Evolutionary conservation across 441 rosid genomes (phyloP).

Genomic region (Adansonia madagascariensis): DNA sequence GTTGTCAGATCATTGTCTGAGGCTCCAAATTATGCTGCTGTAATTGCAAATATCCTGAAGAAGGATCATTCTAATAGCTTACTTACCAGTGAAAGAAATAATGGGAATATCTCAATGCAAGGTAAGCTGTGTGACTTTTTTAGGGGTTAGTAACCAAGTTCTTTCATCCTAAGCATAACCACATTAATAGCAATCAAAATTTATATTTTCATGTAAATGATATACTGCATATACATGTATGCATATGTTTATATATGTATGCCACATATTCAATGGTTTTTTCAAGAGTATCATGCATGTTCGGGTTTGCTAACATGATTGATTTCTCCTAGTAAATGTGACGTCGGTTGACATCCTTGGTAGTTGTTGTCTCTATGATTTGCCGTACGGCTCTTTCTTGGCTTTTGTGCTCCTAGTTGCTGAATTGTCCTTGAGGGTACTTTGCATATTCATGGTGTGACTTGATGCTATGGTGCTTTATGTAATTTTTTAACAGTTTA

Average conservation of each 20-base stretch:
- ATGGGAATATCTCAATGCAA: slow-evolving; percentile 75
- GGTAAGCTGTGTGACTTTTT: slow-evolving; percentile 44
- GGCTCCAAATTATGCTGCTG: slow-evolving; percentile 88
- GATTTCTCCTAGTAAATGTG: neutral
- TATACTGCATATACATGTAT: slow-evolving; percentile 5
- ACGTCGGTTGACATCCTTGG: neutral
- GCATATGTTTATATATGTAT: neutral
- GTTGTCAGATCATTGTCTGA: slow-evolving; percentile 96
- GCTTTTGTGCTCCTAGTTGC: neutral
- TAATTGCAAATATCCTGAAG: slow-evolving; percentile 73
- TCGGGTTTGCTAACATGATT: neutral
- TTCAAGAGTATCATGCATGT: neutral
- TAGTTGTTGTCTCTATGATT: neutral
- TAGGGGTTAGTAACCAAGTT: neutral
- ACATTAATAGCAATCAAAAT: neutral
- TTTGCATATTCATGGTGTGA: neutral
- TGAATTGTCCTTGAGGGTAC: slow-evolving; percentile 1
- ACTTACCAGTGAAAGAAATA: slow-evolving; percentile 36
- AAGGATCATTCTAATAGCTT: slow-evolving; percentile 41
- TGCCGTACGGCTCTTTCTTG: neutral
- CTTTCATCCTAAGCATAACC: slow-evolving; percentile 4
- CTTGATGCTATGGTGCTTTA: neutral
- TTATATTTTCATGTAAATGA: neutral
- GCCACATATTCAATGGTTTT: neutral
- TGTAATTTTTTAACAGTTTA: neutral